phyloP scores from a whole-genome alignment of 305 asterid genomes.

The Fraxinus ornus region DNA sequence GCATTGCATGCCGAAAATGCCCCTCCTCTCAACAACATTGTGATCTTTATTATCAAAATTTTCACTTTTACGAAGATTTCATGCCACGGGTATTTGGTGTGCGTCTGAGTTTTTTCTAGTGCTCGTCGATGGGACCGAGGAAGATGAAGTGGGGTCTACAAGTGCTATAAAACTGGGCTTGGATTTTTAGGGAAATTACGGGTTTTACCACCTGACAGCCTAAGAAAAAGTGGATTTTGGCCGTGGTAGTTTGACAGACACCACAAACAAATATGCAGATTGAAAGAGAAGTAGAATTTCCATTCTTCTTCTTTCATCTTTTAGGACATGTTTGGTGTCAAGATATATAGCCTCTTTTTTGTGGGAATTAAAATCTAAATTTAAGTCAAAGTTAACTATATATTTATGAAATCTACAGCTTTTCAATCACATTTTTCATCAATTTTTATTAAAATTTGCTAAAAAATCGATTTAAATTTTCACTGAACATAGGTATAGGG shows the following conservation, averaged over 20 bases:
- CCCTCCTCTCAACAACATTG: slow-evolving; percentile 8
- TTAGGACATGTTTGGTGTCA: neutral
- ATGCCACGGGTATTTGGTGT: neutral
- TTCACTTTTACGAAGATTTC: neutral
- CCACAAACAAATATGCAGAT: neutral
- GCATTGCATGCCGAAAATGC: neutral
- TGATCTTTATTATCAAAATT: neutral
- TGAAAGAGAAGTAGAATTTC: neutral
- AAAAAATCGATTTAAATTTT: too few species aligned
- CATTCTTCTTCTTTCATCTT: neutral
- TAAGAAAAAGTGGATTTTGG: neutral
- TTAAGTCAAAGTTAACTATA: too few species aligned
- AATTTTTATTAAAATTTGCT: too few species aligned
- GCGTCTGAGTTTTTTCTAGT: neutral
- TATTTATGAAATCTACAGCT: too few species aligned
- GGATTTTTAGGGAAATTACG: slow-evolving; percentile 5
- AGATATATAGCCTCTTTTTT: neutral
- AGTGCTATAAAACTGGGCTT: neutral
- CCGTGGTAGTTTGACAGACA: neutral
- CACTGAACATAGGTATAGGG: too few species aligned
- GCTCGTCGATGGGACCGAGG: neutral
- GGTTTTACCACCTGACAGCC: neutral
- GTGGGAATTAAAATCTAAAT: too few species aligned
- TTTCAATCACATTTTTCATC: too few species aligned
- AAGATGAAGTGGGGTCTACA: neutral